Base-by-base conservation (phyloP, 1,139 yeast genomes). In the Yamadazyma songkhlaensis region DNA sequence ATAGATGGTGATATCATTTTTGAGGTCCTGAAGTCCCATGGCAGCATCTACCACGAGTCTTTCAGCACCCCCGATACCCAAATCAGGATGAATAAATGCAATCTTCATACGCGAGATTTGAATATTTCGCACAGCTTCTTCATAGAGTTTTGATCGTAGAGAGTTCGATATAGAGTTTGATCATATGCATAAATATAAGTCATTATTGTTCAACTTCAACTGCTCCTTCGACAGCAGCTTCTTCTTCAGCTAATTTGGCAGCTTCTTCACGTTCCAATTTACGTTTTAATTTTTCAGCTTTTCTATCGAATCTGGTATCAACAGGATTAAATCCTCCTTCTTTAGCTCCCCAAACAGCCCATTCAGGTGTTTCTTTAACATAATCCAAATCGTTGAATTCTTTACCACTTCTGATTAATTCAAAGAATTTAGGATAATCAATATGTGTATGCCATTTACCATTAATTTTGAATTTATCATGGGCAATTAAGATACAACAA, bases 41-140 rank as follows among this genome's bases (percentile, higher is more conserved):
- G 97, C 98, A 2, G 96, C 94, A 60, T 92, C 99, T 1, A 92
- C 96, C 2, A 92, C 90, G 20, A 94, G 71, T 42, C 99, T 69
- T 59, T 92, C 99, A 0, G 99, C 99, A 4, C 99, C 99, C 6
- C 96, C 83, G 42, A 92, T 92, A 0, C 98, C 98, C 38, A 92
- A 65, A 62, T 92, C 99, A 0, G 99, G 99, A 55, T 92, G 99
- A 10, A 92, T 66, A 53, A 92, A 88, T 3, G 97, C 97, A 30
- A 90, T 74, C 41, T 49, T 53, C 37, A 42, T 45, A 29, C 25
- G 25, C 32, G 32, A 20, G 20, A 17, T 4, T 17, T 4, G 20
- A 17, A 17, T 17, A 17, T 17, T 17, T 17, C 20, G 20, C 20
- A 17, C 20, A 17, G n/a, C n/a, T n/a, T n/a, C n/a, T n/a, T n/a